phyloP scores from a whole-genome alignment of 768 basidiomycete species.

The Rhizopogon vesiculosus region DNA sequence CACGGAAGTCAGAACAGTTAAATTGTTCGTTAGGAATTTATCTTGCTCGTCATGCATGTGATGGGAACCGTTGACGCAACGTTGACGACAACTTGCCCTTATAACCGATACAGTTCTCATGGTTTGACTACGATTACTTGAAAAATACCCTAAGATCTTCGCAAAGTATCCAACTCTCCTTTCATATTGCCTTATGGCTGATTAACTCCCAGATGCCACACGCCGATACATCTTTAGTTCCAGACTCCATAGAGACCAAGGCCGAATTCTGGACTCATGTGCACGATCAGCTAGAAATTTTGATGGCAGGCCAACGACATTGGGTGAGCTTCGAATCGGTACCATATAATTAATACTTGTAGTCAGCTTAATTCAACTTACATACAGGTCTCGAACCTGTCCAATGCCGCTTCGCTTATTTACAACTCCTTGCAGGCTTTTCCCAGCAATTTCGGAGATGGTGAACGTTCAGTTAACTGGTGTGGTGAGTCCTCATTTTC shows the following conservation, averaged over 20 bases:
- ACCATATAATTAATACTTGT: not conserved
- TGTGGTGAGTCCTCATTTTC: conserved; percentile 59
- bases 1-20: not conserved
- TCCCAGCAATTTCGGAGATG: conserved; percentile 54
- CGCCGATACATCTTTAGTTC: conserved; percentile 74
- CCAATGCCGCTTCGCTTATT: conserved; percentile 79
- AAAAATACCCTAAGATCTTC: not conserved
- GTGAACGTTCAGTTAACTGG: conserved; percentile 81
- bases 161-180: not conserved
- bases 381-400: conserved; percentile 77
- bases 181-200: not conserved
- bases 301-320: conserved; percentile 65
- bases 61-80: not conserved
- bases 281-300: conserved; percentile 48
- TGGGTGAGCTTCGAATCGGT: conserved; percentile 53
- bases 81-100: not conserved
- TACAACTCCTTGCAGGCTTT: conserved; percentile 76
- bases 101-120: not conserved
- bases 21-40: not conserved
- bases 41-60: not conserved
- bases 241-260: conserved; percentile 67
- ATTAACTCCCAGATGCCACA: conserved; percentile 56
- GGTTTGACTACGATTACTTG: not conserved
- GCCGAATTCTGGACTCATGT: conserved; percentile 79
- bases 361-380: conserved; percentile 3